Conservation (phyloP, 495 filamentous ascomycete species). For the Hypoxylon cercidicola region DNA sequence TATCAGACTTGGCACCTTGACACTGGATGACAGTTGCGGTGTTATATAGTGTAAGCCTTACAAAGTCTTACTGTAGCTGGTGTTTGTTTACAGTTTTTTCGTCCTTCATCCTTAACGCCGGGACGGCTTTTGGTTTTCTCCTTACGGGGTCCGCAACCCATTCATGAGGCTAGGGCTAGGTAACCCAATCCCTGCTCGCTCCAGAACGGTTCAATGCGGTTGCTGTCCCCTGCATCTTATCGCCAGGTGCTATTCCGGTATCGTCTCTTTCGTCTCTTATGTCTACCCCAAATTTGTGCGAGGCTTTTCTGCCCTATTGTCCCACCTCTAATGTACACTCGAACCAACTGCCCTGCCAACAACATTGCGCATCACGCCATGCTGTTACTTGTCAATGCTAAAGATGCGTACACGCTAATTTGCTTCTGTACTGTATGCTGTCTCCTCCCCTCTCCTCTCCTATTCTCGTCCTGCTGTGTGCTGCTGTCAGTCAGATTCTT, state of each 20-base stretch:
- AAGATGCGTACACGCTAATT: slow-evolving; percentile 18
- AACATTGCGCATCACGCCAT: slow-evolving; percentile 33
- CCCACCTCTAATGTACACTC: slow-evolving; percentile 20
- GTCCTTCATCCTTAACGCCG: slow-evolving; percentile 12
- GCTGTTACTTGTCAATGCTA: slow-evolving; percentile 18
- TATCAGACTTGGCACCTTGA: no score
- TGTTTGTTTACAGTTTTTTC: background rate
- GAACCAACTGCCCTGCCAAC: slow-evolving; percentile 19
- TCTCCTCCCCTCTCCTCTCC: background rate
- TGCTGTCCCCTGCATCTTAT: slow-evolving; percentile 32
- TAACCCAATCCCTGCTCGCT: slow-evolving; percentile 12
- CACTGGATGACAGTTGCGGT: no score
- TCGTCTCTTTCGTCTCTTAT: background rate
- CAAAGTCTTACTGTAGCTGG: slow-evolving; percentile 1
- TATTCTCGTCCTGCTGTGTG: background rate
- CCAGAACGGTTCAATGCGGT: slow-evolving; percentile 10
- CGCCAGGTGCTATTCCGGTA: slow-evolving; percentile 27
- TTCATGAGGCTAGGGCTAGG: slow-evolving; percentile 17
- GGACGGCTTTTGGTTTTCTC: slow-evolving; percentile 7
- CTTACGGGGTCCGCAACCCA: slow-evolving; percentile 19
- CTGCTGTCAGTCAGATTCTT: background rate
- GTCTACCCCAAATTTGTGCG: background rate
- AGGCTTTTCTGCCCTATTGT: slow-evolving; percentile 37
- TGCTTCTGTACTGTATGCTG: background rate
- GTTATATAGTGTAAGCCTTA: no score